Conservation (phyloP, 2,329 filamentous ascomycete genomes). For the Arthrobotrys pseudoclavata region DNA sequence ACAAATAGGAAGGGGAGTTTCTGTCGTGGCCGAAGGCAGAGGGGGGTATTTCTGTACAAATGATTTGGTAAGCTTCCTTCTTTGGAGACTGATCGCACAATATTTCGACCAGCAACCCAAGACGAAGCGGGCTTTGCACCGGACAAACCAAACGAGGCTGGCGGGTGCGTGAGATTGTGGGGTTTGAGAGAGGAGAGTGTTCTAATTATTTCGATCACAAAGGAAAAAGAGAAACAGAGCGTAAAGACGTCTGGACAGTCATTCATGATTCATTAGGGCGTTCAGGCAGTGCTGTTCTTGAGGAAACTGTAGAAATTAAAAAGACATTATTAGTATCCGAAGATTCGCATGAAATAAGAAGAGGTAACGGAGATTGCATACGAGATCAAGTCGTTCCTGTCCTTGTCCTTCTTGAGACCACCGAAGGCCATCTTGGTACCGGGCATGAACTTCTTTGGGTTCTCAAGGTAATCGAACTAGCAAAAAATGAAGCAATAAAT, state of each 20-base stretch:
- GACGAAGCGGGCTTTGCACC: neutral
- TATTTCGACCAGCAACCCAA: neutral
- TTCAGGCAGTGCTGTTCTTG: conserved; percentile 44
- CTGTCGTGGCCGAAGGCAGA: conserved; percentile 27
- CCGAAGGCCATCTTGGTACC: conserved; percentile 99
- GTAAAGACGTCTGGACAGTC: conserved; percentile 9
- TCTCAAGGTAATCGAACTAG: conserved; percentile 98
- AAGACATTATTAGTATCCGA: neutral
- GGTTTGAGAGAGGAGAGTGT: conserved; percentile 37
- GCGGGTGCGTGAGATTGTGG: conserved; percentile 17
- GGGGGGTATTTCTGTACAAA: conserved; percentile 11
- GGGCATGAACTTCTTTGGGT: conserved; percentile 99
- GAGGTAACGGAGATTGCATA: conserved; percentile 70
- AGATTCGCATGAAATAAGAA: neutral
- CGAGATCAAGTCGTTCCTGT: conserved; percentile 98
- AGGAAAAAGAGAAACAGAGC: conserved; percentile 32
- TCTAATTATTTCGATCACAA: conserved; percentile 36
- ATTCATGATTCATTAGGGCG: conserved; percentile 36
- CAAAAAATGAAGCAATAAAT: neutral
- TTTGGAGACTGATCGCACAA: neutral
- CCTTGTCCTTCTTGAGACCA: conserved; percentile 99
- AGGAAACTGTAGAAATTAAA: conserved; percentile 41
- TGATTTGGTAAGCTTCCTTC: conserved; percentile 6
- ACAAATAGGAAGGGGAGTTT: conserved; percentile 24
- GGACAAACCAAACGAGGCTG: neutral